phyloP scores from a whole-genome alignment of 1,139 yeast species.

The Insectozyma bohioensis region DNA sequence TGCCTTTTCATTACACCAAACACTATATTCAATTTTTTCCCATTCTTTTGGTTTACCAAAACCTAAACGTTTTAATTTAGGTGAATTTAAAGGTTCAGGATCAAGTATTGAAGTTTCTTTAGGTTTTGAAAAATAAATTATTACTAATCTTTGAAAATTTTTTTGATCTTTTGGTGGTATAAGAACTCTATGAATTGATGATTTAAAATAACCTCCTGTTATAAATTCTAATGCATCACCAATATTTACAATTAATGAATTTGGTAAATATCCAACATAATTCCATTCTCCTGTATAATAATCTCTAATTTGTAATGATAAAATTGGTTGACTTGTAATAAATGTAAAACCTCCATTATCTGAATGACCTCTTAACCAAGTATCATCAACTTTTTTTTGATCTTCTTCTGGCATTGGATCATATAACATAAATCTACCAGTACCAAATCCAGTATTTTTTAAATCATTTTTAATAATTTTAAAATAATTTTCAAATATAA shows the following conservation, averaged over 20 bases:
- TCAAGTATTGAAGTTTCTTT: conserved; percentile 31
- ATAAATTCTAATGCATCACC: conserved; percentile 51
- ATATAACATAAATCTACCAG: conserved; percentile 33
- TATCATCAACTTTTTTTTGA: conserved; percentile 27
- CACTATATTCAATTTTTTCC: conserved; percentile 29
- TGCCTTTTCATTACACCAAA: conserved; percentile 45
- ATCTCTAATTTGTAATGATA: conserved; percentile 50
- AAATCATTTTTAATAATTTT: conserved; percentile 24
- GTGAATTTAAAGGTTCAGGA: conserved; percentile 40
- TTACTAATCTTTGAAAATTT: conserved; percentile 35
- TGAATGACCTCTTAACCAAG: conserved; percentile 53
- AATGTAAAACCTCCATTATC: conserved; percentile 51
- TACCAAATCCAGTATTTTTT: conserved; percentile 30
- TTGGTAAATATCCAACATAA: conserved; percentile 46
- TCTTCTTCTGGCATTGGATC: conserved; percentile 29
- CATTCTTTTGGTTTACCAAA: conserved; percentile 32
- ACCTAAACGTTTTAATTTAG: conserved; percentile 34
- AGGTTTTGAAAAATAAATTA: conserved; percentile 39
- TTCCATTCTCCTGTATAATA: conserved; percentile 48
- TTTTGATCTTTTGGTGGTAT: conserved; percentile 47
- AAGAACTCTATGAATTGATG: conserved; percentile 48
- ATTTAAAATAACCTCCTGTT: conserved; percentile 50
- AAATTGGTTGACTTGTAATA: conserved; percentile 45
- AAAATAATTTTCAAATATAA: conserved; percentile 30
- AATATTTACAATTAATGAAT: conserved; percentile 47